Conservation (phyloP, 1,139 yeast genomes). For the Scheffersomyces parashehatae region DNA sequence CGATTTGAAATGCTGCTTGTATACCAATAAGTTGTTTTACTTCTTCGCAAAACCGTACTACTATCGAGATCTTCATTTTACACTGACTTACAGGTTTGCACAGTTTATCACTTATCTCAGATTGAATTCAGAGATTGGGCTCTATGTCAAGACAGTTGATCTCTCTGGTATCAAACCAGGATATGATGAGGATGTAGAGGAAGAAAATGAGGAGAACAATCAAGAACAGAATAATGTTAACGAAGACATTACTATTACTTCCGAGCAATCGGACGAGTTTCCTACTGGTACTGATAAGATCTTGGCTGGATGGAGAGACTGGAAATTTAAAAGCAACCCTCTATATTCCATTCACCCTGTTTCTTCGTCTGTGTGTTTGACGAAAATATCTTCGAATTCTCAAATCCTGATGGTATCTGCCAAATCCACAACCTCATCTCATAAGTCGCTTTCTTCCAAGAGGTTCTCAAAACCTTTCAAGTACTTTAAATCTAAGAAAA, state of each 20-base stretch:
- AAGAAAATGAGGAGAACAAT: constrained; percentile 15
- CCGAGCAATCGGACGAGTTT: constrained; percentile 7
- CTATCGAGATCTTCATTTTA: constrained; percentile 55
- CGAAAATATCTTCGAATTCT: constrained; percentile 29
- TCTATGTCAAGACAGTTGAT: constrained; percentile 55
- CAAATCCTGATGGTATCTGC: constrained; percentile 17
- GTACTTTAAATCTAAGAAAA: constrained; percentile 25
- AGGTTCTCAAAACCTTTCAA: constrained; percentile 25
- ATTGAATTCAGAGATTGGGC: constrained; percentile 55
- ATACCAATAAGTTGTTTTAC: constrained; percentile 52
- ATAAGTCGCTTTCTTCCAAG: constrained; percentile 14
- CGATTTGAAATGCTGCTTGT: constrained; percentile 41
- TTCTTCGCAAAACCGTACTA: constrained; percentile 53
- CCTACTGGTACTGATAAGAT: constrained; percentile 18
- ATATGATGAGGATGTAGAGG: constrained; percentile 41
- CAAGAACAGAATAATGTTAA: not conserved
- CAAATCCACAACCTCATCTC: constrained; percentile 16
- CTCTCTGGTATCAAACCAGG: constrained; percentile 53
- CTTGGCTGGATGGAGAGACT: constrained; percentile 84
- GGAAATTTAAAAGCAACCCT: constrained; percentile 76
- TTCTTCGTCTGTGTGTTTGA: constrained; percentile 18
- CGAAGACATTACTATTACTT: not conserved
- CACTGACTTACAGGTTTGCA: constrained; percentile 73
- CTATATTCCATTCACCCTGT: constrained; percentile 44
- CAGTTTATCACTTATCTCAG: constrained; percentile 71